Base-by-base conservation (phyloP, 495 filamentous ascomycete species). In the Neurospora tetrasperma region DNA sequence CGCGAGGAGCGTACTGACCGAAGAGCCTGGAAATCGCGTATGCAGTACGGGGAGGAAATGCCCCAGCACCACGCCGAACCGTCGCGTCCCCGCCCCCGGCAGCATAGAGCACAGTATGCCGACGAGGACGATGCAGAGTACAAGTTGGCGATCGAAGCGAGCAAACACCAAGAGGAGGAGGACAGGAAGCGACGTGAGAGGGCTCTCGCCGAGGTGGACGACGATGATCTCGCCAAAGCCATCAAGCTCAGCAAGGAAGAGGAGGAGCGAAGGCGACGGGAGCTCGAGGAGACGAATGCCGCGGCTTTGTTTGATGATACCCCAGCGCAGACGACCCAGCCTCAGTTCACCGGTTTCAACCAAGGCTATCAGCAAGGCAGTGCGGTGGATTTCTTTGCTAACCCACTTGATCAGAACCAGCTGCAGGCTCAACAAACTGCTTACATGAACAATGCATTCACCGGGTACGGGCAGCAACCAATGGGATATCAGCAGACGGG, bases 191-290 rank as follows among this genome's bases (percentile, higher is more conserved):
- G 88, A 82, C 83, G 87, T 71, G 93, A 97, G 78, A 88, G 88
- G 75, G 88, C 85, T 74, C 86, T 84, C 73, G 84, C 83, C 14
- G 82, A 85, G 12, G 84, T 84, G 43, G 90, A 94, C 18, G 94
- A 96, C 74, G 93, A 94, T 75, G 94, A 97, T 79, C 86, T 98
- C 42, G 93, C 91, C 69, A 98, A 97, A 79, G 96, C 96, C 10
- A 96, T 99, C 80, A 96, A 94, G 83, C 87, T 99, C 20, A 98
- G 96, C 79, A 92, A 93, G 81, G 94, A 98, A 80, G 94, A 98
- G 78, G 88, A 90, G 69, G 96, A 98, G 77, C 86, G 96, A 75
- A 89, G 96, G 69, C 90, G 90, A 79, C 89, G 91, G 68, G 94
- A 98, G 80, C 83, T 98, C 71, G 96, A 98, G 82, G 92, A 97